phyloP scores from a whole-genome alignment of 192 early-diverging fungal species.

The Radiomyces spectabilis region DNA sequence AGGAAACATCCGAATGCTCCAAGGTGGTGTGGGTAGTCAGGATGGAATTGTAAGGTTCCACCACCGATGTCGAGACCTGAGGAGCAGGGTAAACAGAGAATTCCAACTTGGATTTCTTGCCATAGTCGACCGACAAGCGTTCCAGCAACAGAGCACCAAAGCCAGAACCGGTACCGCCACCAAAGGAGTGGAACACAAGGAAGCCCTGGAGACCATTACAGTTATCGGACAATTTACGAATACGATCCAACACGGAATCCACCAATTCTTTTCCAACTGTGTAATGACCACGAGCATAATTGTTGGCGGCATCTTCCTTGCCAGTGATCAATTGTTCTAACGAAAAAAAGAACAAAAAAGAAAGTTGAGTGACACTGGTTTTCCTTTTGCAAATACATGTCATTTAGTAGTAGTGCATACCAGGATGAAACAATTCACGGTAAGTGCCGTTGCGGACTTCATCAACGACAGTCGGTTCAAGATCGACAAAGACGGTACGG shows the following conservation, averaged over 20 bases:
- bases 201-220: conserved; percentile 45
- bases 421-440: conserved; percentile 43
- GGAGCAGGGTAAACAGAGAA: conserved; percentile 42
- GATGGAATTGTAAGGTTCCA: conserved; percentile 75
- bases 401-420: too few species aligned
- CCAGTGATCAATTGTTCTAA: conserved; percentile 37
- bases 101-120: conserved; percentile 44
- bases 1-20: conserved; percentile 67
- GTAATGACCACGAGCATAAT: conserved; percentile 50
- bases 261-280: conserved; percentile 46
- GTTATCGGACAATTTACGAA: conserved; percentile 42
- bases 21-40: conserved; percentile 62
- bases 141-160: conserved; percentile 41
- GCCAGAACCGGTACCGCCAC: conserved; percentile 50
- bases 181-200: conserved; percentile 50
- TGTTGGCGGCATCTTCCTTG: conserved; percentile 50
- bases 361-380: too few species aligned
- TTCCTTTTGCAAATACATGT: too few species aligned
- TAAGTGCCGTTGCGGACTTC: conserved; percentile 41
- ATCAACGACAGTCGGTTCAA: conserved; percentile 41
- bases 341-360: neutral
- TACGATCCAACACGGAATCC: conserved; percentile 38
- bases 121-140: conserved; percentile 39
- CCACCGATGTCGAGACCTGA: conserved; percentile 58
- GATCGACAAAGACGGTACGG: conserved; percentile 39